Conservation (phyloP, 2,329 filamentous ascomycete genomes). For the Monosporascus sp. region DNA sequence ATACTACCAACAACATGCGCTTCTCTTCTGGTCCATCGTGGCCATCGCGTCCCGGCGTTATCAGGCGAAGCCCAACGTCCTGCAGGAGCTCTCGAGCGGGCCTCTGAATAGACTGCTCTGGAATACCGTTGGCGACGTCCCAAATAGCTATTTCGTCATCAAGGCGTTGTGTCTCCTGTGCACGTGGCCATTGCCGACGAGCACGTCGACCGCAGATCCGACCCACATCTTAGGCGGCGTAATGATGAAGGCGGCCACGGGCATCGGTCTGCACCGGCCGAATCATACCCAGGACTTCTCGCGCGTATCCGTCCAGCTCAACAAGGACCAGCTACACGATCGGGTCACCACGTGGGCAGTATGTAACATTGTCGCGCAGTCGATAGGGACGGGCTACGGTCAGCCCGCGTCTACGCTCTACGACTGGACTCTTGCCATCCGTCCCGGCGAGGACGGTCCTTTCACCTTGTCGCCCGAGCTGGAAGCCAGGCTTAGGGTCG, state of each 20-base stretch:
- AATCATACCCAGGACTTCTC: conserved; percentile 82
- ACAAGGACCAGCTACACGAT: conserved; percentile 74
- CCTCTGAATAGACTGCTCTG: conserved; percentile 68
- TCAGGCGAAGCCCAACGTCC: conserved; percentile 54
- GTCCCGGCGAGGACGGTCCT: conserved; percentile 54
- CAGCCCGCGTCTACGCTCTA: conserved; percentile 75
- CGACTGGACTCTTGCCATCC: conserved; percentile 65
- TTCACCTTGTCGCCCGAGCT: conserved; percentile 57
- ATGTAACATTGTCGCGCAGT: conserved; percentile 78
- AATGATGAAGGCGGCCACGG: conserved; percentile 84
- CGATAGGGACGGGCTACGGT: conserved; percentile 76
- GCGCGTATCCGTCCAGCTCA: conserved; percentile 66
- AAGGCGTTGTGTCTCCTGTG: conserved; percentile 76
- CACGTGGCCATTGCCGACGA: conserved; percentile 79
- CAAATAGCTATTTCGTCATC: conserved; percentile 73
- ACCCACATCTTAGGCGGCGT: conserved; percentile 77
- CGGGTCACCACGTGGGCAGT: conserved; percentile 78
- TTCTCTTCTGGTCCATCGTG: conserved; percentile 83
- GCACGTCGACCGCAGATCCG: conserved; percentile 71
- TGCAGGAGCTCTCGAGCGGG: conserved; percentile 60
- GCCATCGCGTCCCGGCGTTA: conserved; percentile 71
- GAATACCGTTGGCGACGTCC: conserved; percentile 71
- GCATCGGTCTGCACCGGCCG: conserved; percentile 75
- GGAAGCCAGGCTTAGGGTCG: conserved; percentile 63
- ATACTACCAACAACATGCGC: conserved; percentile 70